Evolutionary conservation across 805 yeast genomes (phyloP).

Genomic region (Pichia eremophila): DNA sequence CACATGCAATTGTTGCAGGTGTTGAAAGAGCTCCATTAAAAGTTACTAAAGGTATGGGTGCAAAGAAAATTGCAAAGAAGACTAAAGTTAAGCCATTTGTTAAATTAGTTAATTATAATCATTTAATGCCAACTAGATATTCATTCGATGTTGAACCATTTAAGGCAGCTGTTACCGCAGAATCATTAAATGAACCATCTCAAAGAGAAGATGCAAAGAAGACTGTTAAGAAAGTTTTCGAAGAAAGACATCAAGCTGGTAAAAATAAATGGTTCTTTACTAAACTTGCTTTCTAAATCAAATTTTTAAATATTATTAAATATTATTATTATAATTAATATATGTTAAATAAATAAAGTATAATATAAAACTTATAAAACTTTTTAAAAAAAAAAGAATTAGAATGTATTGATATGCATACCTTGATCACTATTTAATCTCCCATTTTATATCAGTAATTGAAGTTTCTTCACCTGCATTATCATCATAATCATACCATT

Average conservation of each 20-base stretch:
- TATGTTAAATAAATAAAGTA: conserved; percentile 8
- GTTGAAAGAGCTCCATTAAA: conserved; percentile 96
- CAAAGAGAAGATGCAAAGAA: conserved; percentile 99
- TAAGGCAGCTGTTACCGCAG: conserved; percentile 85
- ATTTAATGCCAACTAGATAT: conserved; percentile 99
- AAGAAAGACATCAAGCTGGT: conserved; percentile 98
- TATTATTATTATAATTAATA: conserved; percentile 5
- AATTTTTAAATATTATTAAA: conserved; percentile 5
- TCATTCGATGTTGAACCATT: conserved; percentile 92
- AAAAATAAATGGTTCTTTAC: conserved; percentile 99
- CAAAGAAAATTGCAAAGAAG: conserved; percentile 94
- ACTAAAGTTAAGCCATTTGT: conserved; percentile 98
- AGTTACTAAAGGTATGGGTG: conserved; percentile 91
- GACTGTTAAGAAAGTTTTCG: conserved; percentile 97
- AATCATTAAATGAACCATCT: conserved; percentile 93
- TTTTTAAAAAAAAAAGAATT: background rate
- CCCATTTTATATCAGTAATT: conserved; percentile 66
- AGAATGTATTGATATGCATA: no score
- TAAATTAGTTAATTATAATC: conserved; percentile 99
- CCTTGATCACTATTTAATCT: no score
- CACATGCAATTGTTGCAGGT: conserved; percentile 99
- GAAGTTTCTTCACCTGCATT: conserved; percentile 71
- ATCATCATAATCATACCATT: conserved; percentile 96
- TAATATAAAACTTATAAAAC: background rate
- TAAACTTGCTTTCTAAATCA: conserved; percentile 42